Conservation (phyloP, 2,329 filamentous ascomycete species). For the Chaetomiaceae sp. region DNA sequence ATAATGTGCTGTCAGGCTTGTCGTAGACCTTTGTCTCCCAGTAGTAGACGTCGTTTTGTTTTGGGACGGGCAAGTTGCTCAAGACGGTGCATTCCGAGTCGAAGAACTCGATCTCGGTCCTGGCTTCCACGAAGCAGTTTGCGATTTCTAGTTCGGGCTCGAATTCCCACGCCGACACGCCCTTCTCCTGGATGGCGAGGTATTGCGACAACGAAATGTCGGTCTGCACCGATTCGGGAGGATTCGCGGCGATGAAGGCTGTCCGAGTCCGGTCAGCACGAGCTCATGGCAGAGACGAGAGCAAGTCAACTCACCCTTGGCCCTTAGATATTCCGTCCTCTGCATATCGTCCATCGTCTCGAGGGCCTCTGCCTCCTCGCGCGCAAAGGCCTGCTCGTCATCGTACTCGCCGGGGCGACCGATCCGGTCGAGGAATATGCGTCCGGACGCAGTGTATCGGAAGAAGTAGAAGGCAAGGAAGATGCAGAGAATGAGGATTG, state of each 20-base stretch:
- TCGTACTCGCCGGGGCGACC: conserved; percentile 94
- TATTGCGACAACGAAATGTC: conserved; percentile 98
- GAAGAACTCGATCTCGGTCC: conserved; percentile 98
- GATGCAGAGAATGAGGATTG: conserved; percentile 74
- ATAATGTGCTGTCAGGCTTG: conserved; percentile 80
- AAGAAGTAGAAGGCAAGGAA: conserved; percentile 88
- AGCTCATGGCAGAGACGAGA: not conserved
- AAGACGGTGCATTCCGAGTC: conserved; percentile 97
- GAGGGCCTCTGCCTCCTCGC: conserved; percentile 91
- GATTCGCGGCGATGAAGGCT: conserved; percentile 94
- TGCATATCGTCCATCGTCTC: conserved; percentile 94
- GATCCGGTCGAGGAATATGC: conserved; percentile 90
- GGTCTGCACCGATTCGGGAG: conserved; percentile 89
- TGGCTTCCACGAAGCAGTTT: conserved; percentile 94
- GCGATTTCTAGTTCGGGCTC: conserved; percentile 98
- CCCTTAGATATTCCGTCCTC: conserved; percentile 83
- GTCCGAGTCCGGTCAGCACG: conserved; percentile 4
- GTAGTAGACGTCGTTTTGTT: conserved; percentile 99
- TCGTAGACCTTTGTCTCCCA: conserved; percentile 99
- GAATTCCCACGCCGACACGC: conserved; percentile 99
- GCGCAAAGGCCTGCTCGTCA: conserved; percentile 89
- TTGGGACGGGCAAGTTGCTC: conserved; percentile 93
- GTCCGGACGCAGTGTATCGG: conserved; percentile 78
- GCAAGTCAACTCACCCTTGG: conserved; percentile 65
- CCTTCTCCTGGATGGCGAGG: conserved; percentile 97